phyloP scores from a whole-genome alignment of 1,284 basidiomycete species.

The Ganoderma lingzhi region DNA sequence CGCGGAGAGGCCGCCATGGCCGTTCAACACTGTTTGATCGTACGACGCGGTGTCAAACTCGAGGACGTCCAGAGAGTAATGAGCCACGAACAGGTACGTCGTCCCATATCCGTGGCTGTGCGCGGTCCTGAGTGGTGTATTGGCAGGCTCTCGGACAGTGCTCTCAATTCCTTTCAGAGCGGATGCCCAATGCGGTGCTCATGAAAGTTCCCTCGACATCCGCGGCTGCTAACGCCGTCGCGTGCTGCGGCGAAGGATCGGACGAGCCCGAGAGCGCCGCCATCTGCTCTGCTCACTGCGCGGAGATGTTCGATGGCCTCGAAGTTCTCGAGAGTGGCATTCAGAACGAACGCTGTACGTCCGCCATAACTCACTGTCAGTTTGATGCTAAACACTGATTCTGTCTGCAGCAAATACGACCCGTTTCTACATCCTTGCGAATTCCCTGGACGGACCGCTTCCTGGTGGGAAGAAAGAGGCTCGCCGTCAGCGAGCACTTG shows the following conservation, averaged over 20 bases:
- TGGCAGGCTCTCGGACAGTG: constrained; percentile 82
- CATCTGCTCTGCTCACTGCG: constrained; percentile 74
- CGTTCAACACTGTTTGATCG: constrained; percentile 75
- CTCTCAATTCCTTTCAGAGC: constrained; percentile 57
- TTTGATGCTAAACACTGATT: constrained; percentile 11
- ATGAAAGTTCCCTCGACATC: constrained; percentile 74
- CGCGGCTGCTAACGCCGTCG: constrained; percentile 64
- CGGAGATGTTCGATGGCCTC: constrained; percentile 62
- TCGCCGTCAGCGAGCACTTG: constrained; percentile 46
- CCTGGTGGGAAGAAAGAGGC: constrained; percentile 30
- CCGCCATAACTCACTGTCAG: not conserved
- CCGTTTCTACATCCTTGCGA: constrained; percentile 65
- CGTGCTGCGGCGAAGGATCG: constrained; percentile 41
- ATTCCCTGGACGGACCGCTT: constrained; percentile 38
- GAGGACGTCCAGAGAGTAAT: constrained; percentile 61
- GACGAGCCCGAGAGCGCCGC: constrained; percentile 63
- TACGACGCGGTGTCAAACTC: constrained; percentile 59
- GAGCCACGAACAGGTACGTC: constrained; percentile 78
- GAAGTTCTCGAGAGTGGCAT: constrained; percentile 65
- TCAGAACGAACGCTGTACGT: constrained; percentile 67
- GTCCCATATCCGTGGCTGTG: not conserved
- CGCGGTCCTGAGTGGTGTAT: not conserved
- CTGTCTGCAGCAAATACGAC: constrained; percentile 63
- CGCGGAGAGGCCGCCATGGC: constrained; percentile 63
- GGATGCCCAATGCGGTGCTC: constrained; percentile 59